Base-by-base conservation (phyloP, 768 basidiomycete genomes). In the Leccinum uliginosum region DNA sequence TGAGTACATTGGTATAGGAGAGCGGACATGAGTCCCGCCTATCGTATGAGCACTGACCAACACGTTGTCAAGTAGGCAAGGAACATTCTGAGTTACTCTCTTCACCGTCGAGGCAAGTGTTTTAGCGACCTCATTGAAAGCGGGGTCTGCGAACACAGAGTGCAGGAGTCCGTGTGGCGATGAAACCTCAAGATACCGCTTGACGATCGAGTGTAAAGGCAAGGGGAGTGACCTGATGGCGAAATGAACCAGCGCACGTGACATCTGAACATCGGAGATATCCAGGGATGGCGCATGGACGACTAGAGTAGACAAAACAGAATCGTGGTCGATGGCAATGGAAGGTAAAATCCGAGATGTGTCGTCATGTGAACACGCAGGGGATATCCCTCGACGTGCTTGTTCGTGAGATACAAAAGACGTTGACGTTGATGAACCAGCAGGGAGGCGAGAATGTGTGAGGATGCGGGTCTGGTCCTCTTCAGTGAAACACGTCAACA, bases 381-480 rank as follows among this genome's bases (percentile, higher is more conserved):
- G 34, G 15, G 50, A 50, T 11, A 73, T 55, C 15, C 70, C 70
- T 55, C 70, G 61, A 35, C 70, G 70, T 21, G 53, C 59, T 7
- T 60, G 62, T 56, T 71, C 70, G 21, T 70, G 44, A 21, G 59
- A 57, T 43, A 49, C 34, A 35, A 59, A 58, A 23, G 55, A 34
- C 47, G 54, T 40, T 3, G 32, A 62, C 38, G 26, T 55, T 15
- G 44, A 53, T 26, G 40, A 52, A 51, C 43, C 58, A 46, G 15
- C n/a, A 35, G 84, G 80, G n/a, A 87, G 74, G 27, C 84, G 78
- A 30, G 73, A 59, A 64, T 80, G 72, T 54, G 83, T 78, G 15
- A 73, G 70, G 15, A 86, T 56, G 24, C 80, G 76, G 29, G 52
- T 54, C 9, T 30, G n/a, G 60, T 88, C 87, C 56, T 85, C 81